Evolutionary conservation across 1,139 yeast genomes (phyloP), one percentile per base, ranked within the genome.

Genomic region (Geotrichum macrosporum): DNA sequence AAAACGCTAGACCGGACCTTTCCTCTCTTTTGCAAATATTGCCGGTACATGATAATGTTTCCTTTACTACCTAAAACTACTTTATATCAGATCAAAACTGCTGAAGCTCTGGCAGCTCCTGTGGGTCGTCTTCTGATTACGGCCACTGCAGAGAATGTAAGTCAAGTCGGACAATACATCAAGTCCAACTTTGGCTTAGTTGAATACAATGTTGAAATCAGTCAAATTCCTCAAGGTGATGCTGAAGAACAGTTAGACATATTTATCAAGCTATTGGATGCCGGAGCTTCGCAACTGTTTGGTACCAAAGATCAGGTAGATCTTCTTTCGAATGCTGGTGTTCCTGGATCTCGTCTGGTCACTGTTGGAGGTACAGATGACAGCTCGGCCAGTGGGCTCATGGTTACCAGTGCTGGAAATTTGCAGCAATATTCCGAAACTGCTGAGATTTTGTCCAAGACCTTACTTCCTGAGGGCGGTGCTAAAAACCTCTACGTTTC

Each of bases 261-360:
- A 31, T 61, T 77, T 21, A 70, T 84, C 33, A 72, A 70, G 10
- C 61, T 85, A 31, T 73, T 85, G 54, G 87, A 88, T 60, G 73
- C 74, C 46, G 96, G 96, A 26, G 77, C 83, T 16, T 61, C 68
- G 30, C 71, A 72, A 15, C 61, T 85, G 1, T 69, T 84, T 53
- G 76, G 77, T 24, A 52, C 64, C 2, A 63, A 63, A 16, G 46
- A 56, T 0, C 66, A 66, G 41, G 72, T 70, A 2, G 63, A 62
- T 0, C 62, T 64, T 21, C 64, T 76, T 16, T 60, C 62, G 2
- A 71, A 65, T 2, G 66, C 75, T 6, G 85, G 84, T 6, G 76
- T 86, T 49, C 89, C 94, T 37, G 58, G 73, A 24, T 70, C 74
- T 30, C 71, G 88, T 55, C 69, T 83, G 50, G 74, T 74, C n/a